Conservation (phyloP, 208 protist species). For the Trypanosoma boissoni region DNA sequence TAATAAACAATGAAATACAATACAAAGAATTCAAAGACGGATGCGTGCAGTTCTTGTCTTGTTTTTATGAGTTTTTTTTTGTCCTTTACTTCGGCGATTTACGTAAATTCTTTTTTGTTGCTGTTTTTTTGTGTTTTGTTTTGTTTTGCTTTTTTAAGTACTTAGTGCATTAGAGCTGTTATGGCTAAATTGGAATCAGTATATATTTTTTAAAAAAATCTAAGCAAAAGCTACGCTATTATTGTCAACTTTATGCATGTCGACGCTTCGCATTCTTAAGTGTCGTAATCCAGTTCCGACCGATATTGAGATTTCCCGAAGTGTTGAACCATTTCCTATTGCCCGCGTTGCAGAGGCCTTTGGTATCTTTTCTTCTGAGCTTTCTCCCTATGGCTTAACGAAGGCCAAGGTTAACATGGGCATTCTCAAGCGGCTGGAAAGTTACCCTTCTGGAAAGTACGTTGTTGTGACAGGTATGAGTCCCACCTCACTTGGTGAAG, state of each 20-base stretch:
- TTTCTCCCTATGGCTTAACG: conserved; percentile 91
- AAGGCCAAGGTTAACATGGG: conserved; percentile 90
- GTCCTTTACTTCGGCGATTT: too few species aligned
- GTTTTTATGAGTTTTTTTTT: too few species aligned
- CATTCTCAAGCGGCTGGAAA: conserved; percentile 86
- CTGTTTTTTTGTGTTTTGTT: conserved; percentile 12
- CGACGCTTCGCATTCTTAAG: conserved; percentile 46
- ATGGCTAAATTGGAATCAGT: background rate
- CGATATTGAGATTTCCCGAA: conserved; percentile 95
- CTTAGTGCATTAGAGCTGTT: too few species aligned
- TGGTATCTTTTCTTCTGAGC: conserved; percentile 86
- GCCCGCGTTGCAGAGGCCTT: conserved; percentile 56
- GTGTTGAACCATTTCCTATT: conserved; percentile 77
- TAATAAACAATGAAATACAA: conserved; percentile 17
- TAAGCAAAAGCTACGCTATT: too few species aligned
- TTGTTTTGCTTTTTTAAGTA: conserved; percentile 5
- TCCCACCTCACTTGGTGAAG: conserved; percentile 94
- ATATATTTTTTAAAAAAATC: conserved; percentile 13
- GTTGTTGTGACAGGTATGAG: conserved; percentile 95
- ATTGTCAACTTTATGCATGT: conserved; percentile 13
- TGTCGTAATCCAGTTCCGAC: conserved; percentile 81
- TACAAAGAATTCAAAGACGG: too few species aligned
- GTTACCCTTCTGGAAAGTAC: conserved; percentile 90
- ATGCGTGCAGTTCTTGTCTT: too few species aligned
- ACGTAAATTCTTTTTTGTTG: background rate